Percentiles rank a stretch among this genome's conserved stretches.
phyloP scores from a whole-genome alignment of 2,329 filamentous ascomycete genomes.

The Diplodia mutila region DNA sequence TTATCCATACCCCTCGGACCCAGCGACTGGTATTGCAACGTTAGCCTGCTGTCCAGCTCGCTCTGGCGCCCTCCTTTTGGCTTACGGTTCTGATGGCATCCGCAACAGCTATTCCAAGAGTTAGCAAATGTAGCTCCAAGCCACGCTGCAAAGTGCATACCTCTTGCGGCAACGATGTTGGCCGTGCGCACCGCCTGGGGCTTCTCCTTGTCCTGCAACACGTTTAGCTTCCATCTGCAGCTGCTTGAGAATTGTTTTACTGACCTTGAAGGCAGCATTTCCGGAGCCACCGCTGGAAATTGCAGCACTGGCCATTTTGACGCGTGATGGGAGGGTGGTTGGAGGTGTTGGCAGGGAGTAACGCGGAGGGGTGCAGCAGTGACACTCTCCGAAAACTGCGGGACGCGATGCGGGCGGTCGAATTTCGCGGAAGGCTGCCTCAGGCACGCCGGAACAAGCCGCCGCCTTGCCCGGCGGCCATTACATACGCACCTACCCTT shows the following conservation, averaged over 20 bases:
- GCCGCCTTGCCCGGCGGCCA: constrained; percentile 17
- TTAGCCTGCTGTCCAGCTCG: constrained; percentile 11
- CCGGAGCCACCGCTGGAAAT: constrained; percentile 44
- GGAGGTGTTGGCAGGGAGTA: constrained; percentile 24
- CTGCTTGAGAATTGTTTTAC: constrained; percentile 17
- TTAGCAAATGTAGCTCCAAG: constrained; percentile 31
- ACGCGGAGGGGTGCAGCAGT: constrained; percentile 26
- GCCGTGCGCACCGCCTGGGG: constrained; percentile 92
- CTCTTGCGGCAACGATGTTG: constrained; percentile 96
- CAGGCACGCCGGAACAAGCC: constrained; percentile 22
- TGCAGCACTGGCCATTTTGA: constrained; percentile 53
- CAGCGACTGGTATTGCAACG: constrained; percentile 63
- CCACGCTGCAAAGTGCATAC: constrained; percentile 55
- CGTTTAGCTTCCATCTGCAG: constrained; percentile 46
- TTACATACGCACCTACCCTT: constrained; percentile 22
- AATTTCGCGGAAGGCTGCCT: constrained; percentile 22
- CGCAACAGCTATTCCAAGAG: constrained; percentile 71
- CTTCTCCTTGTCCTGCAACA: constrained; percentile 84
- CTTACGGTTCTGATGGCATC: constrained; percentile 89
- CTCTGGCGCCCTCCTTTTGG: constrained; percentile 27
- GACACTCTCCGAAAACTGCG: constrained; percentile 22
- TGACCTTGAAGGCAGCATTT: constrained; percentile 70
- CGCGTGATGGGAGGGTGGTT: constrained; percentile 25
- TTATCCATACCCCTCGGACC: constrained; percentile 98
- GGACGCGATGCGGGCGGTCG: constrained; percentile 24